Evolutionary conservation across 129 eudicot species (phyloP).

Genomic region (Scalesia atractyloides): DNA sequence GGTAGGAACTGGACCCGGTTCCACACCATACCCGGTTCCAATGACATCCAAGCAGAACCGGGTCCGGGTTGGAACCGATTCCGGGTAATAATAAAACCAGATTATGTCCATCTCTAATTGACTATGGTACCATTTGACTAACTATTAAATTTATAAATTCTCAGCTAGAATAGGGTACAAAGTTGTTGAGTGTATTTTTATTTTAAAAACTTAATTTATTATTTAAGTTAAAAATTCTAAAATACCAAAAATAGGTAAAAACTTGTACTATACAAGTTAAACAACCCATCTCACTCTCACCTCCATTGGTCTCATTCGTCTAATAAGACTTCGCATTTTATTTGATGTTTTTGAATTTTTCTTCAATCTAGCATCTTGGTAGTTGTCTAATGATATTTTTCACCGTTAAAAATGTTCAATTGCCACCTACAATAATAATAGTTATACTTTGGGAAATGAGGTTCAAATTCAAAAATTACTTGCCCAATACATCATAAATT

Average conservation of each 20-base stretch:
- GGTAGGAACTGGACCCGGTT: no score
- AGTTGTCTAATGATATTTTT: no score
- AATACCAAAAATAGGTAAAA: not conserved
- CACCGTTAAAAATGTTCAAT: no score
- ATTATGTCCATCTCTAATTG: no score
- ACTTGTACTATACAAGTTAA: not conserved
- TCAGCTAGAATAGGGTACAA: not conserved
- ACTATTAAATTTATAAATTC: not conserved
- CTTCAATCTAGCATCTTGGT: no score
- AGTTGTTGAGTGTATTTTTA: not conserved
- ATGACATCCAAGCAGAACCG: no score
- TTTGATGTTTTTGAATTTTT: no score
- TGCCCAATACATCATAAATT: slow-evolving; percentile 18
- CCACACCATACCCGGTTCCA: no score
- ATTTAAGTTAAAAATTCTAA: not conserved
- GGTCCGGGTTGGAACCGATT: no score
- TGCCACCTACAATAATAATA: not conserved
- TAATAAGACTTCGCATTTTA: no score
- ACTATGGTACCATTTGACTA: not conserved
- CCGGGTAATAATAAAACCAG: no score
- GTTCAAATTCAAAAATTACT: slow-evolving; percentile 29
- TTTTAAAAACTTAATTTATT: not conserved
- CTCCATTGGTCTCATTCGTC: not conserved
- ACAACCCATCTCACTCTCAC: not conserved
- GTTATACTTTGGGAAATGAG: slow-evolving; percentile 4